Evolutionary conservation across 495 filamentous ascomycete genomes (phyloP).

Genomic region (Neurospora tetraspora): DNA sequence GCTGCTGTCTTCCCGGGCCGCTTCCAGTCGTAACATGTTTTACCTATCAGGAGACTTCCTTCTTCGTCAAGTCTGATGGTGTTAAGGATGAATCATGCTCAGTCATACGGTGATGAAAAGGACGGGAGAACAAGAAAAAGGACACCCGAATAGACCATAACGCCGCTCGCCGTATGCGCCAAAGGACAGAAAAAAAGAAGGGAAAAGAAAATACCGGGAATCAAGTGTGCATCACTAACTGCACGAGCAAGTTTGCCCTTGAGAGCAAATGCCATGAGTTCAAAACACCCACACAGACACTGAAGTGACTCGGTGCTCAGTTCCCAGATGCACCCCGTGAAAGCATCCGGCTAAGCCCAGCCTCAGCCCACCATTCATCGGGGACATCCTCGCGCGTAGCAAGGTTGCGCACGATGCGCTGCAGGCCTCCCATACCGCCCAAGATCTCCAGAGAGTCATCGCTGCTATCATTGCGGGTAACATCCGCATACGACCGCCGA

Average conservation of each 20-base stretch:
- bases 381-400: slow-evolving; percentile 60
- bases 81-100: neutral
- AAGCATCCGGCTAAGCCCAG: slow-evolving; percentile 53
- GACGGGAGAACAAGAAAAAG: neutral
- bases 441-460: slow-evolving; percentile 21
- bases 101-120: neutral
- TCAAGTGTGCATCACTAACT: neutral
- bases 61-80: neutral
- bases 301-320: slow-evolving; percentile 6
- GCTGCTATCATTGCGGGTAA: slow-evolving; percentile 13
- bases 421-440: slow-evolving; percentile 52
- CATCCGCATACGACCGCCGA: slow-evolving; percentile 28
- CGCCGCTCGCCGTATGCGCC: neutral
- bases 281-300: neutral
- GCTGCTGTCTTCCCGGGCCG: neutral
- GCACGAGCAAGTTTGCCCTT: neutral
- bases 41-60: neutral
- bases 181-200: neutral
- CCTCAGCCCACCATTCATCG: slow-evolving; percentile 68
- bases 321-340: slow-evolving; percentile 29
- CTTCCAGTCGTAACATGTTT: neutral
- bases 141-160: neutral
- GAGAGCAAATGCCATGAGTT: neutral
- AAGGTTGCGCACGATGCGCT: slow-evolving; percentile 55
- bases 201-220: neutral